Evolutionary conservation across 148 eudicot genomes (phyloP).

Genomic region (Camellia japonica): DNA sequence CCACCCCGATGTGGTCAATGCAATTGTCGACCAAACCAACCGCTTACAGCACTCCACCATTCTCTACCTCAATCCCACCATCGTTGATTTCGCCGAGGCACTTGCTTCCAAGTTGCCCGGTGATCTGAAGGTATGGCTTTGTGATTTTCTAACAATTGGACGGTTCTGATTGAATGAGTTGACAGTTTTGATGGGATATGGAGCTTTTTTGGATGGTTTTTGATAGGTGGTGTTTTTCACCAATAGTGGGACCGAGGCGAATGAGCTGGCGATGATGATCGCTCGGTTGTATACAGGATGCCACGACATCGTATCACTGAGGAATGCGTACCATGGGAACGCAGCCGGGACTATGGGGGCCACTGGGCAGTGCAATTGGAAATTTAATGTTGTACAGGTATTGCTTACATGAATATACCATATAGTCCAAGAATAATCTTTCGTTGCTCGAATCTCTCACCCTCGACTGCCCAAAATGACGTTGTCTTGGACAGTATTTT

Average conservation of each 20-base stretch:
- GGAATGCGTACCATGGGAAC: conserved; percentile 96
- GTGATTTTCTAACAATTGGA: neutral
- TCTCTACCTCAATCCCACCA: conserved; percentile 70
- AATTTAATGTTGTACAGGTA: conserved; percentile 96
- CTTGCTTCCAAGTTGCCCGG: conserved; percentile 83
- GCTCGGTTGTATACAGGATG: conserved; percentile 88
- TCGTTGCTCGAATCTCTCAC: too few species aligned
- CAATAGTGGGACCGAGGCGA: conserved; percentile 96
- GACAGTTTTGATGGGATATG: neutral
- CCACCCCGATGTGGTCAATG: conserved; percentile 82
- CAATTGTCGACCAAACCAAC: conserved; percentile 66
- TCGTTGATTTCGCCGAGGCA: conserved; percentile 95
- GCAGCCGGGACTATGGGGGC: conserved; percentile 97
- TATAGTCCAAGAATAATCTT: too few species aligned
- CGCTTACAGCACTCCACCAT: conserved; percentile 86
- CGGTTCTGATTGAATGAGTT: neutral
- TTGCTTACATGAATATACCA: too few species aligned
- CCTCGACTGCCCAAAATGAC: too few species aligned
- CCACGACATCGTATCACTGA: conserved; percentile 78
- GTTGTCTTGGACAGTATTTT: too few species aligned
- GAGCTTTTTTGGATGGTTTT: neutral
- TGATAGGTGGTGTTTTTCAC: conserved; percentile 91
- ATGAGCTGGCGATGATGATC: conserved; percentile 94
- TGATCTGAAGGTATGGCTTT: conserved; percentile 71
- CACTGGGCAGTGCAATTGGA: conserved; percentile 82